Evolutionary conservation across 441 rosid genomes (phyloP).

Genomic region (Erysimum pusillum): DNA sequence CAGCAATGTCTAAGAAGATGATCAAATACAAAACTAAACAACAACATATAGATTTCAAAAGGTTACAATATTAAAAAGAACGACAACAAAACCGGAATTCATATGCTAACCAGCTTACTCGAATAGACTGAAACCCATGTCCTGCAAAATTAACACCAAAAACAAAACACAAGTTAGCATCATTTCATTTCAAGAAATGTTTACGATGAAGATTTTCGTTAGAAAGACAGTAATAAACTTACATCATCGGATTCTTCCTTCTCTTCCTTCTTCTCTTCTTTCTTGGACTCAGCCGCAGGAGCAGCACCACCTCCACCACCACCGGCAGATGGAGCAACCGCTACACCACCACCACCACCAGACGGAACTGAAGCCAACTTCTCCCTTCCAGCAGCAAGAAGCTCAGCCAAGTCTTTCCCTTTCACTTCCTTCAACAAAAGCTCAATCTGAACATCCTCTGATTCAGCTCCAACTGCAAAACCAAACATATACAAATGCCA

Average conservation of each 20-base stretch:
- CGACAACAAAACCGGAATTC: too few species aligned
- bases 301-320: conserved; percentile 56
- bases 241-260: conserved; percentile 96
- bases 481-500: neutral
- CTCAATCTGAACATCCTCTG: conserved; percentile 68
- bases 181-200: too few species aligned
- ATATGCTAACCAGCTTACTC: conserved; percentile 17
- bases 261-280: conserved; percentile 89
- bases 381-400: conserved; percentile 91
- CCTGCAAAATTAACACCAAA: conserved; percentile 51
- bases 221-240: too few species aligned
- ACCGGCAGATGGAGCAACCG: conserved; percentile 52
- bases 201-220: too few species aligned
- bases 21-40: conserved; percentile 31
- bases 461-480: conserved; percentile 78
- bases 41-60: conserved; percentile 10
- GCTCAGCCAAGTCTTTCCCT: conserved; percentile 79
- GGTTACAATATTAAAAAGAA: too few species aligned
- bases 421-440: conserved; percentile 70
- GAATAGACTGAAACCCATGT: conserved; percentile 66
- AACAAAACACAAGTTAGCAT: too few species aligned
- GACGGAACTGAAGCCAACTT: conserved; percentile 89
- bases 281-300: conserved; percentile 81
- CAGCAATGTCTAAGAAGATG: conserved; percentile 7
- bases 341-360: conserved; percentile 68